Evolutionary conservation across 2,329 filamentous ascomycete genomes (phyloP), one percentile per base, ranked within the genome.

Genomic region (Pseudocercospora musae): DNA sequence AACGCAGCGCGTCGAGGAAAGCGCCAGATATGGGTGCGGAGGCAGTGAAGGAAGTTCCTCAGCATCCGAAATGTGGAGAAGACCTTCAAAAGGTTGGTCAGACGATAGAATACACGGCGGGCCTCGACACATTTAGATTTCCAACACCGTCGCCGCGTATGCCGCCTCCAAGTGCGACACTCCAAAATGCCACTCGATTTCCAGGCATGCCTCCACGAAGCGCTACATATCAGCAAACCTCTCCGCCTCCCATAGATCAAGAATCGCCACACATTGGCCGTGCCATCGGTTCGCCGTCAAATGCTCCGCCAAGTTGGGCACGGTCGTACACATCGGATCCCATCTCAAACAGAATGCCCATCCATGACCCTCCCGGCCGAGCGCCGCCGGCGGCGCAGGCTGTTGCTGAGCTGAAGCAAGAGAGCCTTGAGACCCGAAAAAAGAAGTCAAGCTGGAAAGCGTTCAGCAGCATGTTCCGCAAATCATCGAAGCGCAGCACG

Each of bases 361-460:
- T 61, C 27, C 33, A 11, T 10, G n/a, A 49, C 31, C 59, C 58
- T 23, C 63, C 63, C 1, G 25, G n/a, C 37, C 59, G 56, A 15
- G 40, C 60, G 8, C 50, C 56, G 9, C 60, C 62, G 18, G 21
- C 52, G 11, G 59, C 57, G n/a, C 62, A 48, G 15, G 23, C 29
- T 11, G 9, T 37, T 15, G 57, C 46, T 11, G 50, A 59, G 9
- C n/a, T 11, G 4, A 44, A 29, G 10, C 29, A 25, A 9, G 59
- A 60, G 8, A 23, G 37, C 13, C 58, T 48, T 20, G 55, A 65
- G 40, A 31, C 37, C 10, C 59, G 59, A 37, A 60, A 59, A 13
- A 72, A 68, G 63, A 72, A 69, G 63, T 70, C 69, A 9, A 59
- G 69, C 10, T 74, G 72, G 72, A 72, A 67, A 37, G 63, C 63